Evolutionary conservation across 192 early-diverging fungal genomes (phyloP).

Genomic region (Phlyctochytrium arcticum): DNA sequence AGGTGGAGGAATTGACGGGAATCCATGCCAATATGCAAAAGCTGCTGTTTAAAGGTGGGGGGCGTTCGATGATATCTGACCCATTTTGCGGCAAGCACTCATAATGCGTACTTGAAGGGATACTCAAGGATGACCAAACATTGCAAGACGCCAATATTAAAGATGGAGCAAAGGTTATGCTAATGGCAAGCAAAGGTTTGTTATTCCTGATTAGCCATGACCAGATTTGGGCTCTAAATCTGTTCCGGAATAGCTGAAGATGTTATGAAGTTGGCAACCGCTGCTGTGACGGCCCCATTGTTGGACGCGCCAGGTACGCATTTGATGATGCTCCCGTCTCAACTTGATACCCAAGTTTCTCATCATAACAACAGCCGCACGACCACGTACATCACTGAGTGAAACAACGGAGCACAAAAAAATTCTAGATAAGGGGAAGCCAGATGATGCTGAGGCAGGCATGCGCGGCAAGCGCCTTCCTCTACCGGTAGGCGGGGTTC

Average conservation of each 20-base stretch:
- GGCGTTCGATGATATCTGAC: too few relatives aligned
- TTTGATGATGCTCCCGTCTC: too few relatives aligned
- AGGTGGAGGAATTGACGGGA: constrained; percentile 9
- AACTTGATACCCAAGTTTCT: too few relatives aligned
- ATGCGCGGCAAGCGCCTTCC: not conserved
- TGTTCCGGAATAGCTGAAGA: constrained; percentile 10
- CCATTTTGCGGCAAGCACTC: not conserved
- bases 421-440: constrained; percentile 23
- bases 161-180: constrained; percentile 20
- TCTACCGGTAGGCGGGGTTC: constrained; percentile 10
- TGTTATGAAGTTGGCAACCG: constrained; percentile 15
- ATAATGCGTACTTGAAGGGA: not conserved
- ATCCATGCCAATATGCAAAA: constrained; percentile 19
- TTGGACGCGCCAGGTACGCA: not conserved
- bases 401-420: constrained; percentile 29
- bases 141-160: constrained; percentile 2
- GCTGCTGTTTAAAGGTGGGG: constrained; percentile 19
- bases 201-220: not conserved
- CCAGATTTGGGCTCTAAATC: not conserved
- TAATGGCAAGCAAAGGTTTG: constrained; percentile 25
- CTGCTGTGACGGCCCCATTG: not conserved
- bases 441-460: constrained; percentile 18
- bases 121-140: constrained; percentile 24
- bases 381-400: not conserved
- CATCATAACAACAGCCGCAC: not conserved